These are phyloP conservation scores for Trapa incisa DNA, from an alignment of 345 rosid genomes.

Conservation along the genomic window DNA sequence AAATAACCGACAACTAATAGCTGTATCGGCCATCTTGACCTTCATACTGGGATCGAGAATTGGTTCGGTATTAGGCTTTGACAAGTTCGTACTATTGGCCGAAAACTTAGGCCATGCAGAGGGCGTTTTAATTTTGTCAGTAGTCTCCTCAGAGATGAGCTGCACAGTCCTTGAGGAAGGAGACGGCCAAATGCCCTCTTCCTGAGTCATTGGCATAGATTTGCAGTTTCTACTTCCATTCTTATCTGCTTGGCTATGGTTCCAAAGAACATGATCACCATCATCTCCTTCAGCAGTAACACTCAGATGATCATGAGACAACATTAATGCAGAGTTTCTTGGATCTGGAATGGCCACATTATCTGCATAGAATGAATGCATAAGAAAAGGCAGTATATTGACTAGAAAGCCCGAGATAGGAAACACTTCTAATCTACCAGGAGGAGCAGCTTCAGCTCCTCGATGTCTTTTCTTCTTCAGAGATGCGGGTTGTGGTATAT, in stretches of 20 bases:
- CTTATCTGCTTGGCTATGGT: no score
- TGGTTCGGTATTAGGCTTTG: slow-evolving; percentile 28
- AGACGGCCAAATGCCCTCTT: slow-evolving; percentile 36
- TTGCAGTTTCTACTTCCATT: slow-evolving; percentile 3
- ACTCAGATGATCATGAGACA: slow-evolving; percentile 38
- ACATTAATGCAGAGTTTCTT: slow-evolving; percentile 39
- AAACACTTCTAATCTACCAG: slow-evolving; percentile 19
- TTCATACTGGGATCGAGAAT: slow-evolving; percentile 24
- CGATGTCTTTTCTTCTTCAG: slow-evolving; percentile 68
- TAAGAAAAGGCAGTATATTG: not conserved
- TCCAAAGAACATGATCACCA: slow-evolving; percentile 9
- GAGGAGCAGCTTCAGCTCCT: slow-evolving; percentile 24
- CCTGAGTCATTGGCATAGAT: slow-evolving; percentile 26
- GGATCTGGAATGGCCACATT: slow-evolving; percentile 29
- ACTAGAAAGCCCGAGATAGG: not conserved
- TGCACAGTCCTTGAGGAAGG: slow-evolving; percentile 27
- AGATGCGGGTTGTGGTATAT: slow-evolving; percentile 28
- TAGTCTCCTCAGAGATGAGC: slow-evolving; percentile 29
- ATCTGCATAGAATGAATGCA: not conserved
- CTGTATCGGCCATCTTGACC: slow-evolving; percentile 37
- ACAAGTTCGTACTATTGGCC: slow-evolving; percentile 24
- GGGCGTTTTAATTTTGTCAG: slow-evolving; percentile 36
- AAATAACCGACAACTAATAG: slow-evolving; percentile 45
- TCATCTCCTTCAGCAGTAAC: slow-evolving; percentile 33
- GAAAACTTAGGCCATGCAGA: slow-evolving; percentile 34